Base-by-base conservation (phyloP, 441 rosid genomes). In the Daphne laureola region DNA sequence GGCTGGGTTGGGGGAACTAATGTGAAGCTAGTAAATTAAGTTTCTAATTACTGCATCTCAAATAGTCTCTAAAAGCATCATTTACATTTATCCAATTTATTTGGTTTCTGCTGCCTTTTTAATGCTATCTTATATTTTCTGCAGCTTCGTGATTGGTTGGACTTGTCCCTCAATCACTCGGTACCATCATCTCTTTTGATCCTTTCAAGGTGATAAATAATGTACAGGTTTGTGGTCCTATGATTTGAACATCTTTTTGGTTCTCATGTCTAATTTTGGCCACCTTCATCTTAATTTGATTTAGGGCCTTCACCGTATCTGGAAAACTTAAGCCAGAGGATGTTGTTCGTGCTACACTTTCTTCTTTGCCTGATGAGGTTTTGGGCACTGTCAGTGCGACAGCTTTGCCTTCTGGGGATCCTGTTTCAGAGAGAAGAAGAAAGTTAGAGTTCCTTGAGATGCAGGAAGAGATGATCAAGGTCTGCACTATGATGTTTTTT, bases 401-500 rank as follows among this genome's bases (percentile, higher is more conserved):
- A 54, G 70, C 87, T 55, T 75, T 89, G 73, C 87, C 96, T 58
- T 89, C 98, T 36, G 98, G 84, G 72, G 96, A 92, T 75, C 64
- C 88, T 70, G 77, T 92, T 63, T 89, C 97, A 58, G 96, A 84
- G 67, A 77, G 97, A 69, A 77, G 81, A 73, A 86, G 96, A 73
- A 92, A 86, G 50, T 48, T 92, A 71, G 96, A 92, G 73, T 92
- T 75, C 76, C 92, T 92, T 67, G 86, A 62, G 71, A 86, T 78
- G 96, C 96, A 92, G 80, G 98, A 92, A 73, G 92, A 89, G 67
- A 65, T 81, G 49, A 92, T 92, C 67, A 87, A 92, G 96, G 97
- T 89, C 46, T 53, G 57, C 58, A 65, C 58, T 64, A 55, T 36
- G 43, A 45, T 17, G 31, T 38, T 17, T 54, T 62, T 44, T 0